phyloP scores from a whole-genome alignment of 306 rosid species.

The Cucurbita pepo region DNA sequence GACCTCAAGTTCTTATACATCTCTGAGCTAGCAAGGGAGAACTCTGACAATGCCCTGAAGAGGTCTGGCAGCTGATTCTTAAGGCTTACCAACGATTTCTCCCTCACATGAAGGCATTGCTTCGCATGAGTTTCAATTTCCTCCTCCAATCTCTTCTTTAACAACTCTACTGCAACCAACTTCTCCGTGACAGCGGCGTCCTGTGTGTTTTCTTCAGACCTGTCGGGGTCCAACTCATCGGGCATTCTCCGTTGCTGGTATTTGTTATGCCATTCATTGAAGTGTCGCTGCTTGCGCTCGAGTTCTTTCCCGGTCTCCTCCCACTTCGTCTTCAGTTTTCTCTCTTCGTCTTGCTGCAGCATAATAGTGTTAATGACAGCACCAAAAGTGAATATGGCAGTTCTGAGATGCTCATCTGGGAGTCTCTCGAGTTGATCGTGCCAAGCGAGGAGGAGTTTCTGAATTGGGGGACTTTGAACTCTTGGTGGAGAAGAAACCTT shows the following conservation, averaged over 20 bases:
- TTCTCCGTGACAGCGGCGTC: conserved; percentile 31
- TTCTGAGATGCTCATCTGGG: conserved; percentile 59
- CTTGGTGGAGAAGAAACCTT: conserved; percentile 93
- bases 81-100: conserved; percentile 55
- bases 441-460: conserved; percentile 53
- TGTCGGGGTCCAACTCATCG: conserved; percentile 43
- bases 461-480: conserved; percentile 47
- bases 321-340: conserved; percentile 40
- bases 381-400: conserved; percentile 51
- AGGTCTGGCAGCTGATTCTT: conserved; percentile 67
- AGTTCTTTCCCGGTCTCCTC: conserved; percentile 71
- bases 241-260: conserved; percentile 40
- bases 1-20: conserved; percentile 50
- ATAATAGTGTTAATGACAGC: conserved; percentile 44
- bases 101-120: conserved; percentile 71
- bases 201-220: conserved; percentile 20
- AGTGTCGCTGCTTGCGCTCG: conserved; percentile 43
- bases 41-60: conserved; percentile 47
- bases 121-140: conserved; percentile 42
- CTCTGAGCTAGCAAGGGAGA: conserved; percentile 42
- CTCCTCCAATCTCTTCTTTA: conserved; percentile 51
- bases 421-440: conserved; percentile 59
- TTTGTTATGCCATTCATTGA: conserved; percentile 66
- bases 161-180: conserved; percentile 33
- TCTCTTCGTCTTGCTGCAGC: conserved; percentile 54